These are phyloP conservation scores for Quercus phellos DNA, from an alignment of 331 rosid genomes.

Conservation along the genomic window DNA sequence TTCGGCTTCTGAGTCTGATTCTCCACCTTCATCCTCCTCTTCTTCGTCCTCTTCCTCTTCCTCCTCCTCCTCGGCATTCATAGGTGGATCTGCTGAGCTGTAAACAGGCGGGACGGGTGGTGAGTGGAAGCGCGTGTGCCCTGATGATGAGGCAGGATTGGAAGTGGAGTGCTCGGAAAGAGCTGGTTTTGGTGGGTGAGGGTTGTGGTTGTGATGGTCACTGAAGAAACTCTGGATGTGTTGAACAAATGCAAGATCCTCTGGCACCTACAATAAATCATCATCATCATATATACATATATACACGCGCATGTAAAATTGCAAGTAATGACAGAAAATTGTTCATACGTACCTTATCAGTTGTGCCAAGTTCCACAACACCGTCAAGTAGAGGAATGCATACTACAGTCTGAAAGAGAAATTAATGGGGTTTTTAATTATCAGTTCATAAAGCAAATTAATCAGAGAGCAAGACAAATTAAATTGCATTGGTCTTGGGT, in stretches of 20 bases:
- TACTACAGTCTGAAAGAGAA: constrained; percentile 62
- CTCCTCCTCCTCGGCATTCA: constrained; percentile 24
- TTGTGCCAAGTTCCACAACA: constrained; percentile 84
- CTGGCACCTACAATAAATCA: constrained; percentile 44
- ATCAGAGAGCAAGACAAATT: neutral
- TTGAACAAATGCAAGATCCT: constrained; percentile 60
- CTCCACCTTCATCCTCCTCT: constrained; percentile 26
- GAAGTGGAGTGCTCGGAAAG: constrained; percentile 87
- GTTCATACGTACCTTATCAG: constrained; percentile 43
- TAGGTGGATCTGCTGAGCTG: constrained; percentile 29
- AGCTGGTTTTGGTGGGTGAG: constrained; percentile 72
- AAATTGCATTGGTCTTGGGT: neutral
- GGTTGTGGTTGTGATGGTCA: constrained; percentile 34
- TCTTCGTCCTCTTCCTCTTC: constrained; percentile 30
- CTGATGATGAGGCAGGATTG: constrained; percentile 63
- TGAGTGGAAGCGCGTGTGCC: constrained; percentile 39
- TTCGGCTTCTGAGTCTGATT: constrained; percentile 53
- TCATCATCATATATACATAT: neutral
- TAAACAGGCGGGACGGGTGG: constrained; percentile 29
- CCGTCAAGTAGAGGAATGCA: constrained; percentile 88
- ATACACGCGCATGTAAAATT: neutral
- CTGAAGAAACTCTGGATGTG: constrained; percentile 66
- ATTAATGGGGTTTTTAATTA: neutral
- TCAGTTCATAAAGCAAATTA: neutral
- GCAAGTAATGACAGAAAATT: neutral